A percentile compares a stretch with the other conserved stretches of the same genome.
Evolutionary conservation across 1,284 basidiomycete genomes (phyloP).

Genomic region (Phellopilus nigrolimitatus): DNA sequence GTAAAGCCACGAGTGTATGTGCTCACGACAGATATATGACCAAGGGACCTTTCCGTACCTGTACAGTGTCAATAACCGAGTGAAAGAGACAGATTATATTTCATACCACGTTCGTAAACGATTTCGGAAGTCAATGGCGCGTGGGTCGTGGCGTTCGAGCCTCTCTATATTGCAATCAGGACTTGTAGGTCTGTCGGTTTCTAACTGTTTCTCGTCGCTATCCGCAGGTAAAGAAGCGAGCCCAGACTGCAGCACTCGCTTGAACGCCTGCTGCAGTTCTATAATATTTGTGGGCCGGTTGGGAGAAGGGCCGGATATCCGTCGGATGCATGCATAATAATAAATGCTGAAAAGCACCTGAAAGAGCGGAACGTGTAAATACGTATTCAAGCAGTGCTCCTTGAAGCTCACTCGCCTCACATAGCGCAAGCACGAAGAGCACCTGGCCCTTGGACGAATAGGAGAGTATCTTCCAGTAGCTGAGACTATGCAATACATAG

Average conservation of each 20-base stretch:
- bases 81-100: slow-evolving; percentile 1
- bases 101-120: slow-evolving; percentile 56
- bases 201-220: slow-evolving; percentile 51
- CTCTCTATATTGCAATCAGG: slow-evolving; percentile 54
- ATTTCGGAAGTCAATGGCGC: slow-evolving; percentile 74
- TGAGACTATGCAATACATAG: slow-evolving; percentile 55
- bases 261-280: slow-evolving; percentile 58
- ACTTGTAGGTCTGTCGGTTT: slow-evolving; percentile 50
- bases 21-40: slow-evolving; percentile 61
- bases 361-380: slow-evolving; percentile 13
- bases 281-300: slow-evolving; percentile 41
- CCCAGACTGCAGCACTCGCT: slow-evolving; percentile 58
- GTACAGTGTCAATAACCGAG: slow-evolving; percentile 19
- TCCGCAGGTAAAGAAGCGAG: slow-evolving; percentile 50
- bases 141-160: slow-evolving; percentile 59
- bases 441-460: slow-evolving; percentile 35
- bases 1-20: slow-evolving; percentile 76
- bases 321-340: slow-evolving; percentile 51
- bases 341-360: slow-evolving; percentile 81
- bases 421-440: slow-evolving; percentile 46
- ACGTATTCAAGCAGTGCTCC: slow-evolving; percentile 8
- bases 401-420: slow-evolving; percentile 45
- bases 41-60: slow-evolving; percentile 76
- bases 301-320: slow-evolving; percentile 49
- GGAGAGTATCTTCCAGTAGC: slow-evolving; percentile 39